phyloP scores from a whole-genome alignment of 192 early-diverging fungal species.

The Podila verticillata region DNA sequence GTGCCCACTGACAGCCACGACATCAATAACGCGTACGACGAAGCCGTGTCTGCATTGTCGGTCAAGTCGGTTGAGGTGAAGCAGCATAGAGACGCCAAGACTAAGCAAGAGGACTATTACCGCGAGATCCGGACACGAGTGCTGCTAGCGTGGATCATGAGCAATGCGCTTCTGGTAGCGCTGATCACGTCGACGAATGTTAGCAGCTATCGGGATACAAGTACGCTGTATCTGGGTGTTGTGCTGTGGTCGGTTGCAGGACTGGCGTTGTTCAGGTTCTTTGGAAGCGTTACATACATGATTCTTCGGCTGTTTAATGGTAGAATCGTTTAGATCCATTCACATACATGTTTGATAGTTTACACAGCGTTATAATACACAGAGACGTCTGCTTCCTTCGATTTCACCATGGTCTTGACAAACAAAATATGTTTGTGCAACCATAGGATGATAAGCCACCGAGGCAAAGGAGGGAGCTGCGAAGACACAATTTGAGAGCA shows the following conservation, averaged over 20 bases:
- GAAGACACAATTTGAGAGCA: no score
- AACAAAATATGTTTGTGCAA: no score
- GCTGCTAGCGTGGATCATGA: slow-evolving; percentile 78
- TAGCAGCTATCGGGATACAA: slow-evolving; percentile 4
- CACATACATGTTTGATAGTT: no score
- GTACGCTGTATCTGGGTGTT: slow-evolving; percentile 57
- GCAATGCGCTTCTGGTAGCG: slow-evolving; percentile 72
- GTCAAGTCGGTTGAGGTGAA: slow-evolving; percentile 31
- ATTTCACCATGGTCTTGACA: no score
- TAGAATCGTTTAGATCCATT: not conserved
- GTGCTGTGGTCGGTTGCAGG: slow-evolving; percentile 77
- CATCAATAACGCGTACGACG: slow-evolving; percentile 59
- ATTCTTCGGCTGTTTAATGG: slow-evolving; percentile 60
- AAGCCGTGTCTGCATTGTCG: slow-evolving; percentile 46
- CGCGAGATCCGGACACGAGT: slow-evolving; percentile 79
- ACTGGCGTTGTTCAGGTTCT: slow-evolving; percentile 69
- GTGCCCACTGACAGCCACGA: slow-evolving; percentile 55
- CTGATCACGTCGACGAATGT: slow-evolving; percentile 57
- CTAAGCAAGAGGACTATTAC: slow-evolving; percentile 78
- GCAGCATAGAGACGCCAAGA: slow-evolving; percentile 52
- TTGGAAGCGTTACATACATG: slow-evolving; percentile 67
- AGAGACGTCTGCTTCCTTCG: no score
- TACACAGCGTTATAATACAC: no score
- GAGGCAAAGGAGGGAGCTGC: no score
- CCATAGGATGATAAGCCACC: no score